Evolutionary conservation across 176 grass and related monocot genomes (phyloP), one percentile per base, ranked within the genome.

Genomic region (Musa itinerans): DNA sequence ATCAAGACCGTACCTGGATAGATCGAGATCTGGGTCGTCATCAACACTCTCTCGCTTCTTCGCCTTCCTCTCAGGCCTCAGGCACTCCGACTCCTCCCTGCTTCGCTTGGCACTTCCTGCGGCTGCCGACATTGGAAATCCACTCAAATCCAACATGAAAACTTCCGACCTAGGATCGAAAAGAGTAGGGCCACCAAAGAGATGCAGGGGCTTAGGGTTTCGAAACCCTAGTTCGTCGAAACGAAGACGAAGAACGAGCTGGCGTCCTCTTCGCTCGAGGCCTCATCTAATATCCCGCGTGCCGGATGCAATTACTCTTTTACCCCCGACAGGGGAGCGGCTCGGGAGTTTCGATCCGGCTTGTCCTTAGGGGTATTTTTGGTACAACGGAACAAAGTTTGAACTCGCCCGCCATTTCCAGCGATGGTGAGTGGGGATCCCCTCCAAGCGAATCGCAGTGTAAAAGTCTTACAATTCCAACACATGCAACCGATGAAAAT

Each of bases 21-120:
- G 75, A 77, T 77, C 75, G 17, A 63, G 34, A 65, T 77, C 75
- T 15, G 58, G 59, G 24, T 77, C 75, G 19, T 22, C 52, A 52
- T 65, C 75, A 52, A 24, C 34, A 17, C 24, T 10, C 20, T 65
- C 61, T 25, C 11, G 59, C 48, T 65, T 77, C 5, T 22, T 25
- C 75, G 34, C 25, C 58, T 76, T 76, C 72, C 23, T 74, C 52
- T 34, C 68, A 15, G 68, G 20, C 51, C 43, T 70, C 43, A 48
- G 34, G 17, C 68, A 20, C 20, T 70, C 68, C 48, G 8, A n/a
- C 34, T 70, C 68, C 68, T 70, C 51, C 68, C 68, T 70, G 68
- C 68, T 70, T 50, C 68, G 48, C 68, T 70, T 70, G 17, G 17
- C 68, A 50, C 68, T 70, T 70, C 68, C 68, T 51, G 43, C 15